Conservation (phyloP, 495 filamentous ascomycete genomes). For the Aspergillus diversus region DNA sequence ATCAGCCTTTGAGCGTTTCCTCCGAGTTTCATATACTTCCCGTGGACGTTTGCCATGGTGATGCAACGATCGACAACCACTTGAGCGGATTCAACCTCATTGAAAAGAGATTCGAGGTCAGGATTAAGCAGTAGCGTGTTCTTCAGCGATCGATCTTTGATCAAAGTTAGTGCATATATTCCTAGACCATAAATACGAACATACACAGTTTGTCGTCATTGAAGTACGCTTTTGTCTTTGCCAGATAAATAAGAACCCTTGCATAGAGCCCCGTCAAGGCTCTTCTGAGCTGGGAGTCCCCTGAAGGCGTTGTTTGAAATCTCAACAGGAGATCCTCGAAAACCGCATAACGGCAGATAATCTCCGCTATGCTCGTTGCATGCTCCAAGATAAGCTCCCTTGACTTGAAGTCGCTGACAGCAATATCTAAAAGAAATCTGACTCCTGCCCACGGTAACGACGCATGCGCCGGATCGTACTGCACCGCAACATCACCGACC, state of each 20-base stretch:
- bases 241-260: neutral
- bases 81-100: neutral
- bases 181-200: too few species aligned
- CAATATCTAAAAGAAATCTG: conserved; percentile 38
- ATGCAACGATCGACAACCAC: neutral
- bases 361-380: neutral
- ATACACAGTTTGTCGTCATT: neutral
- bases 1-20: neutral
- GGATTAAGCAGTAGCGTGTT: neutral
- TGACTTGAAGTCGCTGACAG: conserved; percentile 9
- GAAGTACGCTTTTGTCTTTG: neutral
- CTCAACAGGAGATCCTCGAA: neutral
- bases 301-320: neutral
- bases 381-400: conserved; percentile 2
- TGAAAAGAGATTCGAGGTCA: neutral
- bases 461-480: conserved; percentile 45
- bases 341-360: neutral
- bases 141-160: neutral
- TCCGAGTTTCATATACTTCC: neutral
- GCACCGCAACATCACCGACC: conserved; percentile 40
- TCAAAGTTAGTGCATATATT: too few species aligned
- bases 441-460: conserved; percentile 50
- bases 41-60: neutral
- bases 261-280: neutral
- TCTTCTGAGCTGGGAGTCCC: neutral